phyloP scores from a whole-genome alignment of 2,329 filamentous ascomycete species.

The Stemphylium vesicarium region DNA sequence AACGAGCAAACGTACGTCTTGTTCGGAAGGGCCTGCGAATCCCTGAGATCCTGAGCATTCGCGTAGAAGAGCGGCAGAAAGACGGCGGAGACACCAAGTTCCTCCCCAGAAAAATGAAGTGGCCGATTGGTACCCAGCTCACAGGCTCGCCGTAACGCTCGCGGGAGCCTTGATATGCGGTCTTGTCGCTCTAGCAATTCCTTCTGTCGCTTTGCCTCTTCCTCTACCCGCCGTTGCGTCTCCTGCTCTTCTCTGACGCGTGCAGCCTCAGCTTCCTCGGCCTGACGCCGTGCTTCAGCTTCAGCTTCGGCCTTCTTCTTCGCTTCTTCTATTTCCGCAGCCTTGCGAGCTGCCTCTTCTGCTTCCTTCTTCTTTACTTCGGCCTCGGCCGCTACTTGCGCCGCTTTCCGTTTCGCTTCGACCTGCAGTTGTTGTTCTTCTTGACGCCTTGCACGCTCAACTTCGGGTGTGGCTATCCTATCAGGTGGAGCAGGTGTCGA shows the following conservation, averaged over 20 bases:
- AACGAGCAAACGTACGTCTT: slow-evolving; percentile 49
- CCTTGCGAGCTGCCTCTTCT: slow-evolving; percentile 37
- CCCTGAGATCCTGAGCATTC: slow-evolving; percentile 39
- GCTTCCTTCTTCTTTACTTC: slow-evolving; percentile 37
- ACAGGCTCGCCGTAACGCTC: slow-evolving; percentile 46
- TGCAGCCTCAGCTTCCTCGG: slow-evolving; percentile 42
- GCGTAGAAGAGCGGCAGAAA: slow-evolving; percentile 49
- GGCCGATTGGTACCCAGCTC: slow-evolving; percentile 47
- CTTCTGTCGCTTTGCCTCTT: slow-evolving; percentile 38
- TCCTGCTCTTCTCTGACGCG: slow-evolving; percentile 43
- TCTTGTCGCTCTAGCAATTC: slow-evolving; percentile 40
- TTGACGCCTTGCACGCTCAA: slow-evolving; percentile 42
- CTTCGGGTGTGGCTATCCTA: slow-evolving; percentile 42
- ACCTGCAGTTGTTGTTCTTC: slow-evolving; percentile 42
- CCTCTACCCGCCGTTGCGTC: slow-evolving; percentile 35
- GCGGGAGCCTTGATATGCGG: slow-evolving; percentile 46
- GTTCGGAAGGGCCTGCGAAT: slow-evolving; percentile 20
- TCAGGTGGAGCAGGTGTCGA: slow-evolving; percentile 46
- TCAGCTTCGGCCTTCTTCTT: slow-evolving; percentile 38
- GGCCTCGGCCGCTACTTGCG: slow-evolving; percentile 29
- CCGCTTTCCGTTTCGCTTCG: slow-evolving; percentile 35
- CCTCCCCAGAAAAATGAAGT: slow-evolving; percentile 48
- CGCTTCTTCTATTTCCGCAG: slow-evolving; percentile 39
- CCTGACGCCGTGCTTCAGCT: slow-evolving; percentile 32
- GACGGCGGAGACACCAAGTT: slow-evolving; percentile 47